Base-by-base conservation (phyloP, 1,284 basidiomycete species). In the Inonotus obliquus region DNA sequence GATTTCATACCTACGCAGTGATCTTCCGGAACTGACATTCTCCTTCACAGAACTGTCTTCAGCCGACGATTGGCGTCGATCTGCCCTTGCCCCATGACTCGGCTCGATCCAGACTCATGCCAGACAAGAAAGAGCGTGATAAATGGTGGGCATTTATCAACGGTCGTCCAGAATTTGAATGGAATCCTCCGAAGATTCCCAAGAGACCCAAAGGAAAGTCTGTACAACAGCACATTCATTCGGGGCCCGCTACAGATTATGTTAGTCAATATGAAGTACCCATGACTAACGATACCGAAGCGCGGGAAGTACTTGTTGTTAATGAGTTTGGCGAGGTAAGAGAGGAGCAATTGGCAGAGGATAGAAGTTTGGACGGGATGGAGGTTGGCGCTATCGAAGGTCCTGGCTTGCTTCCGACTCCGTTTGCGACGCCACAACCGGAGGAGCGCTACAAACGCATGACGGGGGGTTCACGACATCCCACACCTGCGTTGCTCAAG, bases 91-190 rank as follows among this genome's bases (percentile, higher is more conserved):
- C 39, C 14, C 68, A 72, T 47, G 63, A 69, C 52, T 59, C 67
- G 19, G 62, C 65, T 32, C 54, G 60, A 41, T 71, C 63, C 32
- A 79, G 73, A 63, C 60, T 78, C 37, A 79, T 90, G 65, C 89
- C 89, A 21, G 85, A 88, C 54, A 85, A 80, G 69, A 84, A 82
- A 69, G 82, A 88, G 60, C 78, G 89, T 57, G 86, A 89, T 66
- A 72, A 76, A 17, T 92, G 89, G 89, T 91, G 90, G 89, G 79
- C 79, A n/a, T 92, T 86, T 66, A 72, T 92, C 2, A 74, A 81
- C 48, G 89, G 89, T 27, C 76, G 77, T 65, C 84, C 87, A n/a
- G 81, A 84, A 67, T 77, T 77, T 47, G 81, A 81, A 52, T 91
- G 89, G 89, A 80, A 80, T 69, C 77, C 80, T 38, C 76, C 80